A percentile compares a stretch with the other conserved stretches of the same genome.
phyloP scores from a whole-genome alignment of 208 protist species.

The Acanthamoeba triangularis region DNA sequence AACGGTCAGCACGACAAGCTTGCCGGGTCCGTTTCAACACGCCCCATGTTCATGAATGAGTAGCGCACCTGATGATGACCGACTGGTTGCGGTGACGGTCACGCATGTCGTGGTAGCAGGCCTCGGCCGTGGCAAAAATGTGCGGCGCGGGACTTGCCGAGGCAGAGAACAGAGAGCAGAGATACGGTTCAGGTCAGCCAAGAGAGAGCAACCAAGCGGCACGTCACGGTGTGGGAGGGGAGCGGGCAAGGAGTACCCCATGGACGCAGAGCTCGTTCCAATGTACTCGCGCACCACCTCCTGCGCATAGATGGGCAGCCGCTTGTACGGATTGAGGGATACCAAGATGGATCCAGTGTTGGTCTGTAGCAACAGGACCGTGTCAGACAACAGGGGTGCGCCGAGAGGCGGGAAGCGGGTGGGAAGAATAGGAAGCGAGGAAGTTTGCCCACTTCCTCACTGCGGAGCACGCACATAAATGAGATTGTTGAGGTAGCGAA shows the following conservation, averaged over 20 bases:
- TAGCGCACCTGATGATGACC: constrained; percentile 81
- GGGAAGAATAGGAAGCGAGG: not conserved
- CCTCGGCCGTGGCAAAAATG: constrained; percentile 86
- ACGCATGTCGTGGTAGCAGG: constrained; percentile 84
- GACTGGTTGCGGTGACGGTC: constrained; percentile 85
- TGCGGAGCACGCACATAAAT: constrained; percentile 78
- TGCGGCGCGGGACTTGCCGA: constrained; percentile 77
- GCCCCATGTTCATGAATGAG: not conserved
- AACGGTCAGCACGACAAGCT: not conserved
- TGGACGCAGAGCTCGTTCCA: constrained; percentile 73
- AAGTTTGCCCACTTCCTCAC: not conserved
- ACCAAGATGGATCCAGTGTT: constrained; percentile 88
- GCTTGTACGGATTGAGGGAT: constrained; percentile 88
- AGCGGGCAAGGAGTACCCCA: constrained; percentile 63
- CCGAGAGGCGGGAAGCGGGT: too few species aligned
- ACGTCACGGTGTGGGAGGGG: not conserved
- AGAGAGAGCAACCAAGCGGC: not conserved
- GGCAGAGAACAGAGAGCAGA: not conserved
- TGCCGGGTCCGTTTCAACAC: not conserved
- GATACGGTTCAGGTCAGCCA: not conserved
- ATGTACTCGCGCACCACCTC: constrained; percentile 80
- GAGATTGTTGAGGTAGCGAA: constrained; percentile 74
- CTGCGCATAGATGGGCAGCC: constrained; percentile 83
- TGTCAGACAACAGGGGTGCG: too few species aligned
- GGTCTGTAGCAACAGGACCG: constrained; percentile 67